These are phyloP conservation scores for Pichia sp. DNA, from an alignment of 1,139 yeast species.

Conservation along the genomic window DNA sequence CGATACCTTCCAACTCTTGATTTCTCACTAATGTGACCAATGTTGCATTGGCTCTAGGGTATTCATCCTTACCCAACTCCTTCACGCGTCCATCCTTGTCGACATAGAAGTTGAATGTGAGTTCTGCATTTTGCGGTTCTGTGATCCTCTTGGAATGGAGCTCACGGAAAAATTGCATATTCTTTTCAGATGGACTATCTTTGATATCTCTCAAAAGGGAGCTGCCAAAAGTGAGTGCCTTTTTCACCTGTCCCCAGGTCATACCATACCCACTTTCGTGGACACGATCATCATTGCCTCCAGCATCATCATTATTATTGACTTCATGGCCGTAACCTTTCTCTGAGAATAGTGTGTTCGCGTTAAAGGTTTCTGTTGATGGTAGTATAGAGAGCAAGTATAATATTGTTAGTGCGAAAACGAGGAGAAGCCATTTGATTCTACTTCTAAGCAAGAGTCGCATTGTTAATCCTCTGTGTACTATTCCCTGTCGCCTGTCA, in stretches of 20 bases:
- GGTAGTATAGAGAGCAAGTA: no score
- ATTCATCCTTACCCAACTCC: conserved; percentile 25
- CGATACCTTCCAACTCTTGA: conserved; percentile 34
- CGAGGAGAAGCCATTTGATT: conserved; percentile 13
- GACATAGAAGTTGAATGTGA: conserved; percentile 25
- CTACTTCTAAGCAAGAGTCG: conserved; percentile 14
- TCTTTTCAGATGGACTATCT: conserved; percentile 24
- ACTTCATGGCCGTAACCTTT: no score
- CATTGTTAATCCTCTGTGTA: no score
- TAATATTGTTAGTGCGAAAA: no score
- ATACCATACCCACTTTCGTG: conserved; percentile 8
- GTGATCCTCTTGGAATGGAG: conserved; percentile 28
- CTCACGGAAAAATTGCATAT: conserved; percentile 26
- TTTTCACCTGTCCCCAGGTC: conserved; percentile 20
- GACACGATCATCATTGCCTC: no score
- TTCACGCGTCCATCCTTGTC: conserved; percentile 21
- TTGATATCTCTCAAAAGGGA: conserved; percentile 16
- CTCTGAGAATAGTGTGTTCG: no score
- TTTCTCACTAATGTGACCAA: conserved; percentile 45
- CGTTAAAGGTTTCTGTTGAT: no score
- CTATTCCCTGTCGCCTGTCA: no score
- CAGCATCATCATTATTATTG: conserved; percentile 3
- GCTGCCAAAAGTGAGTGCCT: conserved; percentile 20
- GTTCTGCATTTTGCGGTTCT: conserved; percentile 43
- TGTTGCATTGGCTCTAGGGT: conserved; percentile 46